These are phyloP conservation scores for Leccinum aurantiacum DNA, from an alignment of 768 basidiomycete species.

Conservation along the genomic window DNA sequence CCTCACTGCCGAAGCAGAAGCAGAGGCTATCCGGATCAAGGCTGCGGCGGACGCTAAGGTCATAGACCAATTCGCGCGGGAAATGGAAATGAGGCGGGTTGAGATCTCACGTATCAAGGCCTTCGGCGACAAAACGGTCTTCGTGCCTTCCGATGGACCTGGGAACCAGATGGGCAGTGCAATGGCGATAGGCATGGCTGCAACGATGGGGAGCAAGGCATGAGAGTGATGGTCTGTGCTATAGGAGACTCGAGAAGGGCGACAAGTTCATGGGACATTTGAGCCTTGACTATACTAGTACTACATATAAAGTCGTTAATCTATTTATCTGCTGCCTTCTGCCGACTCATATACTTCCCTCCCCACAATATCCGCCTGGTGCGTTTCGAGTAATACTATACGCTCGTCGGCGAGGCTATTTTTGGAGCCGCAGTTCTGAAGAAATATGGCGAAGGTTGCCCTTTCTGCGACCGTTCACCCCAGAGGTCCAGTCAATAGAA, in stretches of 20 bases:
- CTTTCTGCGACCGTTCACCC: background rate
- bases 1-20: slow-evolving; percentile 74
- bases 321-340: background rate
- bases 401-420: background rate
- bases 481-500: background rate
- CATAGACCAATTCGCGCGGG: slow-evolving; percentile 63
- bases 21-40: slow-evolving; percentile 63
- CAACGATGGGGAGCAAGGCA: slow-evolving; percentile 50
- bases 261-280: background rate
- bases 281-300: background rate
- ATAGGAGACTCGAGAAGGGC: too few species aligned
- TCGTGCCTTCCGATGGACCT: slow-evolving; percentile 63
- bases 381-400: background rate
- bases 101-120: slow-evolving; percentile 64
- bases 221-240: slow-evolving; percentile 10
- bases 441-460: background rate
- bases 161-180: slow-evolving; percentile 59
- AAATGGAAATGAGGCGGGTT: slow-evolving; percentile 70
- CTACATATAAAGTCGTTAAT: background rate
- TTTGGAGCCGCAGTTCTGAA: background rate
- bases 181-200: slow-evolving; percentile 71
- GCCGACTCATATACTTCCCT: background rate
- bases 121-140: slow-evolving; percentile 67
- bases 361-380: background rate
- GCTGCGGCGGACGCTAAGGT: slow-evolving; percentile 63